A percentile compares a stretch with the other conserved stretches of the same genome.
phyloP scores from a whole-genome alignment of 148 eudicot genomes.

The Amaranthus hypochondriacus region DNA sequence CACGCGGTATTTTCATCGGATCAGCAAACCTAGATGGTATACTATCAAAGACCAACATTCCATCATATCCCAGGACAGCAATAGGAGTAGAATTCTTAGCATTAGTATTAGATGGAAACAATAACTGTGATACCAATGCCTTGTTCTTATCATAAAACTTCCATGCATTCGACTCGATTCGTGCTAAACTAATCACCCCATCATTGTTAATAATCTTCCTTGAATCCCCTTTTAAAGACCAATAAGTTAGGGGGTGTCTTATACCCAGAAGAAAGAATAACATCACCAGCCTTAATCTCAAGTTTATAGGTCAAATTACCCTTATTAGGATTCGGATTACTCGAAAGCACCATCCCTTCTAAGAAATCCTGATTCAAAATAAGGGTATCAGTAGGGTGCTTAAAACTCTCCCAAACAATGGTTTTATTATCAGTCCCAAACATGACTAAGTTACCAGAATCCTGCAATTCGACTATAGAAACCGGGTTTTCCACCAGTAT shows the following conservation, averaged over 20 bases:
- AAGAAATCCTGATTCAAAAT: slow-evolving; percentile 58
- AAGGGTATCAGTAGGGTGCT: slow-evolving; percentile 78
- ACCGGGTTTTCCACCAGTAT: slow-evolving; percentile 64
- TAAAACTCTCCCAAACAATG: slow-evolving; percentile 80
- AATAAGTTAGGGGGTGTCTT: slow-evolving; percentile 62
- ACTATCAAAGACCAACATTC: slow-evolving; percentile 42
- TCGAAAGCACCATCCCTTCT: slow-evolving; percentile 67
- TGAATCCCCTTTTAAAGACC: slow-evolving; percentile 59
- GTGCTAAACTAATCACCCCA: slow-evolving; percentile 34
- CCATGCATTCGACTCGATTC: slow-evolving; percentile 64
- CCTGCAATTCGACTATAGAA: slow-evolving; percentile 47
- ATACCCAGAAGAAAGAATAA: slow-evolving; percentile 60
- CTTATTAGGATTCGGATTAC: slow-evolving; percentile 31
- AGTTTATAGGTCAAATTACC: slow-evolving; percentile 58
- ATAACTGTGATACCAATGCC: slow-evolving; percentile 50
- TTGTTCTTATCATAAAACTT: slow-evolving; percentile 57
- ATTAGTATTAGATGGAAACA: slow-evolving; percentile 31
- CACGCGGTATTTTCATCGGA: slow-evolving; percentile 46
- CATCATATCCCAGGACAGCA: slow-evolving; percentile 65
- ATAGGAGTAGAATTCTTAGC: slow-evolving; percentile 61
- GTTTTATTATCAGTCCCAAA: slow-evolving; percentile 38
- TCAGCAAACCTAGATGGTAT: slow-evolving; percentile 34
- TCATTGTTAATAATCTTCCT: slow-evolving; percentile 47
- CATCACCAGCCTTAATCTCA: slow-evolving; percentile 60
- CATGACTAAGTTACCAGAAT: slow-evolving; percentile 74